Evolutionary conservation across 345 rosid species (phyloP).

Genomic region (Cochlearia excelsa): DNA sequence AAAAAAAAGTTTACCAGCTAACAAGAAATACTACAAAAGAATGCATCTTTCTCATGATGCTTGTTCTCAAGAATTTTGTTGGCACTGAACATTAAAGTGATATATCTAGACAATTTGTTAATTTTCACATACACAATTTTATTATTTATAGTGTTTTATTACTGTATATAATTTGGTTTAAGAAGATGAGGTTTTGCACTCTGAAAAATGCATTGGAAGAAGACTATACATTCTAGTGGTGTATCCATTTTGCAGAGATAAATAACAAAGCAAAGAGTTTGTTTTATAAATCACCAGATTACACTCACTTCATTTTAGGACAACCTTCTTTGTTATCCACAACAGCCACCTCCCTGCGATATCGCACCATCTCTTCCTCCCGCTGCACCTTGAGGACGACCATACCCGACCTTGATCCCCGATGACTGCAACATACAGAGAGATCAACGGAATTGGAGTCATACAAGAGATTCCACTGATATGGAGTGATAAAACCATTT

Average conservation of each 20-base stretch:
- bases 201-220: slow-evolving; percentile 21
- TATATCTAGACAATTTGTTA: too few species aligned
- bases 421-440: slow-evolving; percentile 56
- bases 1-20: too few species aligned
- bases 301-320: slow-evolving; percentile 13
- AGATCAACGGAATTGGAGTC: neutral
- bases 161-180: slow-evolving; percentile 23
- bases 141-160: neutral
- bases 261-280: slow-evolving; percentile 26
- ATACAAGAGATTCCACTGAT: too few species aligned
- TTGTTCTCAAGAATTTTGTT: too few species aligned
- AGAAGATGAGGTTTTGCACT: slow-evolving; percentile 27
- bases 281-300: slow-evolving; percentile 33
- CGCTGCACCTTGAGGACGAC: slow-evolving; percentile 67
- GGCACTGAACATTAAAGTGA: too few species aligned
- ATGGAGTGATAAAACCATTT: too few species aligned
- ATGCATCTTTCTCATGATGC: too few species aligned
- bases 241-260: slow-evolving; percentile 31
- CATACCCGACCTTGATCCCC: slow-evolving; percentile 86
- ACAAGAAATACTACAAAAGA: too few species aligned
- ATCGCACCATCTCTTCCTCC: slow-evolving; percentile 76
- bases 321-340: slow-evolving; percentile 36
- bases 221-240: slow-evolving; percentile 35
- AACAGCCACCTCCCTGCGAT: slow-evolving; percentile 72
- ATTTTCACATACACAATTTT: slow-evolving; percentile 2